Percentiles rank a stretch among this genome's conserved stretches.
phyloP scores from a whole-genome alignment of 805 yeast species.

The Wickerhamiella cacticola region DNA sequence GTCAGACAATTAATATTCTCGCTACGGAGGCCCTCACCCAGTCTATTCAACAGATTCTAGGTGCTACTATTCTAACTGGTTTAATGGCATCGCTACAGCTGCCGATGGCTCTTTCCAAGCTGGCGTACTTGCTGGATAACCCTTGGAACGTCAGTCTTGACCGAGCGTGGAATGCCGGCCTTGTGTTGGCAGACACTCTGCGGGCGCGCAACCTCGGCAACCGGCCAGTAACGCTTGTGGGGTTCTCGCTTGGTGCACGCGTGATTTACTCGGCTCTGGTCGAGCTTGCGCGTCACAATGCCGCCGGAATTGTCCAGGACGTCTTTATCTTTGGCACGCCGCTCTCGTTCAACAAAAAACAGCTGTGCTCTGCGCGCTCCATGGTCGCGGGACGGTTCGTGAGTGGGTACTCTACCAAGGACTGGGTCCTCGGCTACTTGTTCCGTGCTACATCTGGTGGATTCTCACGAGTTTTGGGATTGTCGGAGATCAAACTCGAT shows the following conservation, averaged over 20 bases:
- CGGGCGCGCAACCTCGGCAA: constrained; percentile 81
- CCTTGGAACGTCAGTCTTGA: constrained; percentile 98
- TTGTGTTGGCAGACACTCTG: constrained; percentile 79
- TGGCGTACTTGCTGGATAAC: constrained; percentile 81
- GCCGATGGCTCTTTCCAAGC: constrained; percentile 82
- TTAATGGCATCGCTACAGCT: constrained; percentile 86
- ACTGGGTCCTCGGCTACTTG: constrained; percentile 91
- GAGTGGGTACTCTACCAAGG: constrained; percentile 82
- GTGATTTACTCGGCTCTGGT: constrained; percentile 80
- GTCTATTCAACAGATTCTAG: constrained; percentile 88
- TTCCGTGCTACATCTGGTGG: constrained; percentile 97
- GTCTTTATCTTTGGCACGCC: constrained; percentile 86
- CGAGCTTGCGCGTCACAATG: constrained; percentile 75
- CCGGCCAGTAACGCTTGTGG: constrained; percentile 82
- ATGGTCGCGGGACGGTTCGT: constrained; percentile 83
- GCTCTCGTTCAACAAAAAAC: constrained; percentile 63
- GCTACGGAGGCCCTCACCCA: constrained; percentile 91
- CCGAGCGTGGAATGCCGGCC: constrained; percentile 94
- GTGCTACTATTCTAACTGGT: constrained; percentile 78
- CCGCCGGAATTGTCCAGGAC: constrained; percentile 77
- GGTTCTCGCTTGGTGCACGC: constrained; percentile 88
- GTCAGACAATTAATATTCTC: constrained; percentile 85
- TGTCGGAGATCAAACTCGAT: constrained; percentile 47
- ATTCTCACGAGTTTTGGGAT: constrained; percentile 77
- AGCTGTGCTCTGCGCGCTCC: constrained; percentile 62